Evolutionary conservation across 495 filamentous ascomycete genomes (phyloP).

Genomic region (Pseudevernia furfuracea): DNA sequence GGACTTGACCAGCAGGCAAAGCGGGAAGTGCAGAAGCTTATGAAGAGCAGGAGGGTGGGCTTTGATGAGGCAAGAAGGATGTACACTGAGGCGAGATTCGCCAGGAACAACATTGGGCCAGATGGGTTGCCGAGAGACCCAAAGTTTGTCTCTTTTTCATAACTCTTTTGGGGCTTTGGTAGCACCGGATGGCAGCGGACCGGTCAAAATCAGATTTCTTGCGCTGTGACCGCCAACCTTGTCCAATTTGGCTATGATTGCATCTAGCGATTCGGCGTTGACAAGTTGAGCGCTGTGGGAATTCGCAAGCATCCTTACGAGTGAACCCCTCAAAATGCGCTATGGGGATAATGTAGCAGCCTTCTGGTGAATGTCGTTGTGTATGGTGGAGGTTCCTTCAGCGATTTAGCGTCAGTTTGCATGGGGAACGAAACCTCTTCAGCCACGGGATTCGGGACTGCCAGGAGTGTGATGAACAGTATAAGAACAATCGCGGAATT

Average conservation of each 20-base stretch:
- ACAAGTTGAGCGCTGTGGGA: background rate
- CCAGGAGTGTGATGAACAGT: background rate
- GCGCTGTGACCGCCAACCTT: background rate
- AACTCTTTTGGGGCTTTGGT: conserved; percentile 14
- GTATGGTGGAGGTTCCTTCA: background rate
- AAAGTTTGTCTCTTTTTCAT: conserved; percentile 92
- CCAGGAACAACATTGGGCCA: conserved; percentile 74
- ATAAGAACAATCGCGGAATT: background rate
- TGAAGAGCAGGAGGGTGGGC: conserved; percentile 65
- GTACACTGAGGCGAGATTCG: conserved; percentile 76
- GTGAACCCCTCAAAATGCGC: background rate
- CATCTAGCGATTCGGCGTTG: background rate
- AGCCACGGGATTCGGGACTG: background rate
- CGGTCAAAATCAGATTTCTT: background rate
- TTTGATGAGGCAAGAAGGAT: conserved; percentile 90
- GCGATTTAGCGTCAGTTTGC: background rate
- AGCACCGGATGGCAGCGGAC: background rate
- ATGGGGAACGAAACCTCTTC: background rate
- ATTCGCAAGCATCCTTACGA: background rate
- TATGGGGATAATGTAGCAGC: background rate
- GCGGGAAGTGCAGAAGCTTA: conserved; percentile 72
- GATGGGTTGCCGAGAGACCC: conserved; percentile 87
- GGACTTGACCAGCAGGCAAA: conserved; percentile 77
- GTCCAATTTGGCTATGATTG: no score
- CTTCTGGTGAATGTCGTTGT: background rate